A percentile compares a stretch with the other conserved stretches of the same genome.
phyloP scores from a whole-genome alignment of 2,329 filamentous ascomycete species.

The Fusarium armeniacum region DNA sequence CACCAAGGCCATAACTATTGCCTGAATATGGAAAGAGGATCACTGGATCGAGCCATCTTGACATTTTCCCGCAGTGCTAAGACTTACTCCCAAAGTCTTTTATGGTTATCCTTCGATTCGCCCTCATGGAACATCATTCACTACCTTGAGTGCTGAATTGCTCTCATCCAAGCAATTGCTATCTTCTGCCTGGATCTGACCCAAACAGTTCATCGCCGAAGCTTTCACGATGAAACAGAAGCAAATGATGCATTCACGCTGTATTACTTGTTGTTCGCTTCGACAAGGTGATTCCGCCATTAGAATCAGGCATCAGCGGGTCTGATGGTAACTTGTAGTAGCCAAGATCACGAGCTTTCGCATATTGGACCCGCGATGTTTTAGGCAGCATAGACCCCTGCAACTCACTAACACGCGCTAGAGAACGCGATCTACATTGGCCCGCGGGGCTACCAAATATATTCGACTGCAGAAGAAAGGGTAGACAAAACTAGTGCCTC shows the following conservation, averaged over 20 bases:
- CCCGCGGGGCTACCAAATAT: neutral
- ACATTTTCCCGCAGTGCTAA: neutral
- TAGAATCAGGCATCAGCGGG: conserved; percentile 45
- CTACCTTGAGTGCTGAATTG: neutral
- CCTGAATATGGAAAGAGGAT: neutral
- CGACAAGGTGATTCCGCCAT: conserved; percentile 4
- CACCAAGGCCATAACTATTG: neutral
- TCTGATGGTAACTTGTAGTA: neutral
- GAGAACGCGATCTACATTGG: conserved; percentile 30
- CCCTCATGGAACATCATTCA: neutral
- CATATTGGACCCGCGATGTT: conserved; percentile 30
- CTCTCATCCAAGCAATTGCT: neutral
- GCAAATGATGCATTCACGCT: conserved; percentile 35
- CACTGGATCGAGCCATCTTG: neutral
- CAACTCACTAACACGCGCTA: conserved; percentile 27
- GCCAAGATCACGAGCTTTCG: conserved; percentile 48
- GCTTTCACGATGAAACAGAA: conserved; percentile 14
- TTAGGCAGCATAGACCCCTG: conserved; percentile 47
- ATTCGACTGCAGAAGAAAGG: neutral
- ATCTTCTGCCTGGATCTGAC: conserved; percentile 34
- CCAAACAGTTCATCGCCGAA: conserved; percentile 25
- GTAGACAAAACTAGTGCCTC: neutral
- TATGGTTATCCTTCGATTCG: neutral
- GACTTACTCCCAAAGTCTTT: neutral
- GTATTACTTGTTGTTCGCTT: conserved; percentile 13